Evolutionary conservation across 1,139 yeast species (phyloP).

Genomic region (Candida gigantensis): DNA sequence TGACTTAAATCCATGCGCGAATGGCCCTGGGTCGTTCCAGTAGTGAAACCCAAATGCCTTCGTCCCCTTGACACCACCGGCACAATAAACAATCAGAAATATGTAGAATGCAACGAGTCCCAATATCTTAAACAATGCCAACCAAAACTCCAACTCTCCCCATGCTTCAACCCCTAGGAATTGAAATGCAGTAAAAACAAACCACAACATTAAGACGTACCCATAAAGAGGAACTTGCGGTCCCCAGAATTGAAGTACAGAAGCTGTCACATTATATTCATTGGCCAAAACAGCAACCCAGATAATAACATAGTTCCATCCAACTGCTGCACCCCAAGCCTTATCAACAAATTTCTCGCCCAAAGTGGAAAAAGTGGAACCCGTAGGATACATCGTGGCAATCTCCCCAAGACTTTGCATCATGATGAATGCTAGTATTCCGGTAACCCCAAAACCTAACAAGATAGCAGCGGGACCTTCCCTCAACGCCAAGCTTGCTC

Average conservation of each 20-base stretch:
- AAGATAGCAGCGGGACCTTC: conserved; percentile 50
- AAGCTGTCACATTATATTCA: conserved; percentile 57
- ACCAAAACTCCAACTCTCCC: conserved; percentile 71
- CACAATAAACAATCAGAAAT: conserved; percentile 57
- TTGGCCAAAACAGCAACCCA: conserved; percentile 64
- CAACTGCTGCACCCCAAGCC: conserved; percentile 61
- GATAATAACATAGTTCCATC: conserved; percentile 63
- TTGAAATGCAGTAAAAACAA: conserved; percentile 52
- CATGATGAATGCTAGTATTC: conserved; percentile 57
- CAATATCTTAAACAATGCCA: conserved; percentile 56
- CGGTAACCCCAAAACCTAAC: conserved; percentile 51
- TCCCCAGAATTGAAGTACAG: conserved; percentile 59
- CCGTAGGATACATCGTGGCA: conserved; percentile 52
- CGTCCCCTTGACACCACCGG: conserved; percentile 64
- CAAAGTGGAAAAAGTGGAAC: conserved; percentile 55
- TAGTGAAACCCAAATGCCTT: conserved; percentile 54
- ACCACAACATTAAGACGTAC: conserved; percentile 58
- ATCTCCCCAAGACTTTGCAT: conserved; percentile 61
- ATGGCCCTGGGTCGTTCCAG: conserved; percentile 55
- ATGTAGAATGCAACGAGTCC: conserved; percentile 60
- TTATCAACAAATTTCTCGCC: conserved; percentile 55
- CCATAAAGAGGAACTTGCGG: conserved; percentile 62
- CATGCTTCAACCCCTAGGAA: conserved; percentile 58
- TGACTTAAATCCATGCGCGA: conserved; percentile 61
- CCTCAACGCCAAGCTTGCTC: conserved; percentile 46